Evolutionary conservation across 331 rosid genomes (phyloP).

Genomic region (Quercus tomentella): DNA sequence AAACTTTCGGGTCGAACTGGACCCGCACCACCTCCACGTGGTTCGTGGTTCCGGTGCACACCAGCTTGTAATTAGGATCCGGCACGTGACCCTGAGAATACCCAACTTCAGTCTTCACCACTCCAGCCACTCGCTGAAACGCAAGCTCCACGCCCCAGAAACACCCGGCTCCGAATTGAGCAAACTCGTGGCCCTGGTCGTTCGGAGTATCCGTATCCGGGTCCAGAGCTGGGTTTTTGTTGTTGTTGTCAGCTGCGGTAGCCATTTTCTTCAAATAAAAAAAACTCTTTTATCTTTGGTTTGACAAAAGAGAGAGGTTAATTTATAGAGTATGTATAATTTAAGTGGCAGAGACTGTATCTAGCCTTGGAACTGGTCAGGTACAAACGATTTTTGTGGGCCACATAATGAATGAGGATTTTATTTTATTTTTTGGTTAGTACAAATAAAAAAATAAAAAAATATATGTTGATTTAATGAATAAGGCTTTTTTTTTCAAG

Average conservation of each 20-base stretch:
- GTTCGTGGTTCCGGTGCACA: conserved; percentile 64
- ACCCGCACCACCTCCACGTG: conserved; percentile 80
- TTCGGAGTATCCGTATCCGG: conserved; percentile 55
- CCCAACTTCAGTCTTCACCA: conserved; percentile 79
- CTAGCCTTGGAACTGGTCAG: no score
- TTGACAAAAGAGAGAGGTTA: no score
- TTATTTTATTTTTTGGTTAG: no score
- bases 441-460: no score
- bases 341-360: no score
- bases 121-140: conserved; percentile 67
- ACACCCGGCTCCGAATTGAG: conserved; percentile 81
- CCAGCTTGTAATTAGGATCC: conserved; percentile 55
- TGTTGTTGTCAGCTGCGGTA: background rate
- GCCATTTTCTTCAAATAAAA: background rate
- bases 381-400: no score
- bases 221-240: conserved; percentile 46
- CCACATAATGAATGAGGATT: no score
- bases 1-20: conserved; percentile 63
- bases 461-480: no score
- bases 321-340: no score
- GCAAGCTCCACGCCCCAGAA: conserved; percentile 87
- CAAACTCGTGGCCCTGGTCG: conserved; percentile 54
- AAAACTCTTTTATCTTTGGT: no score
- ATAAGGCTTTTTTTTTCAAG: no score
- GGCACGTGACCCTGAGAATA: conserved; percentile 69